These are phyloP conservation scores for Eucalyptus regnans DNA, from an alignment of 345 rosid genomes.

Conservation along the genomic window DNA sequence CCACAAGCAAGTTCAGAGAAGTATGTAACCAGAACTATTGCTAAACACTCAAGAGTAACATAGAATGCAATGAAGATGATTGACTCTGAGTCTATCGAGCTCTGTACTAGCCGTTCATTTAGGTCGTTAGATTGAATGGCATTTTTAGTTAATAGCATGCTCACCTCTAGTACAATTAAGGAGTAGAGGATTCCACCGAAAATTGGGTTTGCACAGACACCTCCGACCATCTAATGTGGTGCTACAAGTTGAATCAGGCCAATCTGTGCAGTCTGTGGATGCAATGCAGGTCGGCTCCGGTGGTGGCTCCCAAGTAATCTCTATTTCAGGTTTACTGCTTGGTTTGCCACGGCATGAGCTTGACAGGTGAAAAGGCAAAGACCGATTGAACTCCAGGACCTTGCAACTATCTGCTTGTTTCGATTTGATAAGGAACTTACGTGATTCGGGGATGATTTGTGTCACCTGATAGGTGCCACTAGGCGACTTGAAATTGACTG, in stretches of 20 bases:
- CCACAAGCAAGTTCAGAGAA: not conserved
- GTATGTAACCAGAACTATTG: not conserved
- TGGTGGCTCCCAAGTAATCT: constrained; percentile 42
- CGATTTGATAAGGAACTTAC: constrained; percentile 10
- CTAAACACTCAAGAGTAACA: not conserved
- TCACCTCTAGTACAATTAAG: constrained; percentile 40
- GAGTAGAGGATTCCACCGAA: constrained; percentile 27
- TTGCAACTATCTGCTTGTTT: constrained; percentile 2
- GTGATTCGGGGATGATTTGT: constrained; percentile 21
- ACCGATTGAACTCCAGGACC: not conserved
- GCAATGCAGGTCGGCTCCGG: constrained; percentile 38
- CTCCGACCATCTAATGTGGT: constrained; percentile 12
- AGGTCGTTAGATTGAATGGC: not conserved
- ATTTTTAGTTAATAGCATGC: not conserved
- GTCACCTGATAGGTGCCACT: constrained; percentile 22
- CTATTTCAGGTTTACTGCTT: constrained; percentile 21
- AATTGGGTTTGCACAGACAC: constrained; percentile 35
- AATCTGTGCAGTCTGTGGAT: constrained; percentile 40
- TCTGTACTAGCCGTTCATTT: not conserved
- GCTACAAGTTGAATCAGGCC: constrained; percentile 43
- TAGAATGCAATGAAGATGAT: not conserved
- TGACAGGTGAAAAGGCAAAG: not conserved
- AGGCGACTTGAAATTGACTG: constrained; percentile 19
- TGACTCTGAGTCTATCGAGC: not conserved
- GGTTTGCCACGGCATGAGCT: not conserved